These are phyloP conservation scores for Blastocystis sp. DNA, from an alignment of 352 stramenopile genomes.

Conservation along the genomic window DNA sequence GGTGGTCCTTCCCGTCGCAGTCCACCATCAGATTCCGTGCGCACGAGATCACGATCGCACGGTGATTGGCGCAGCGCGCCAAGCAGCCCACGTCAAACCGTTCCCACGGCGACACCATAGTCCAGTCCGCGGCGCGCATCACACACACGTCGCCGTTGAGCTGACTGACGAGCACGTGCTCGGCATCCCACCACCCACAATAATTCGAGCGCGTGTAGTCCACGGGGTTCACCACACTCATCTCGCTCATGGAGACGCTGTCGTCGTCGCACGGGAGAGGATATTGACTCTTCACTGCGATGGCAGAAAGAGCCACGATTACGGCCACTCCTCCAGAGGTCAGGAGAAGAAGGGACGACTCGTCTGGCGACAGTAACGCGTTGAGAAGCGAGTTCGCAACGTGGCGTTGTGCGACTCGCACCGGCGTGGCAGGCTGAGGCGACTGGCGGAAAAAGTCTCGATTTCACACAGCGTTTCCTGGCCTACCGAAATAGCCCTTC, in stretches of 20 bases:
- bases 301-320: too few relatives aligned
- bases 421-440: neutral
- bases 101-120: neutral
- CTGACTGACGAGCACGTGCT: neutral
- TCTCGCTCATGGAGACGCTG: too few relatives aligned
- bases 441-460: neutral
- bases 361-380: neutral
- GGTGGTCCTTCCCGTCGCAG: neutral
- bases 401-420: neutral
- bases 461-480: neutral
- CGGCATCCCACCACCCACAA: neutral
- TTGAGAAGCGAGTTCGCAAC: neutral
- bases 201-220: neutral
- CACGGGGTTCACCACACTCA: too few relatives aligned
- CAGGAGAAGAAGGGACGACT: neutral
- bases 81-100: neutral
- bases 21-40: neutral
- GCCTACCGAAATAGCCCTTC: neutral
- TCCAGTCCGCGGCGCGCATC: neutral
- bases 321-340: neutral
- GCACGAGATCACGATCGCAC: neutral
- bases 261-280: too few relatives aligned
- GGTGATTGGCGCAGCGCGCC: neutral
- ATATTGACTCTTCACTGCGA: too few relatives aligned
- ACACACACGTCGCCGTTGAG: neutral